Evolutionary conservation across 1,284 basidiomycete genomes (phyloP).

Genomic region (Wallemia mellicola): DNA sequence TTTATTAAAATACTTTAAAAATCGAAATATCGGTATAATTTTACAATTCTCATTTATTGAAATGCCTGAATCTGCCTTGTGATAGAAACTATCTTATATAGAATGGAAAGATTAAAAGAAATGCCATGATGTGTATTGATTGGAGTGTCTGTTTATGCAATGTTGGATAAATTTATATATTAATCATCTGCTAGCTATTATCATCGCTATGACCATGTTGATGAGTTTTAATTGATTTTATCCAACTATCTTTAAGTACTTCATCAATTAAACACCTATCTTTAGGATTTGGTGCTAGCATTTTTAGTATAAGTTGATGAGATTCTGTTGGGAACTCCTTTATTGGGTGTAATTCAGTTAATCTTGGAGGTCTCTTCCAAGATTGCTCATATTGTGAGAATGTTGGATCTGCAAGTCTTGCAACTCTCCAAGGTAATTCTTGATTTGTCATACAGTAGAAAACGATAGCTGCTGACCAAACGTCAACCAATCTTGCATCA

Average conservation of each 20-base stretch:
- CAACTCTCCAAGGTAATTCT: slow-evolving; percentile 87
- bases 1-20: too few species aligned
- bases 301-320: slow-evolving; percentile 55
- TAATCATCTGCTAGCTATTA: not conserved
- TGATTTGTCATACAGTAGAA: slow-evolving; percentile 97
- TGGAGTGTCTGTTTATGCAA: too few species aligned
- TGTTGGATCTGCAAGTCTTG: slow-evolving; percentile 50
- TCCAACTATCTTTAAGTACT: slow-evolving; percentile 52
- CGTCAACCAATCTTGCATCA: slow-evolving; percentile 83
- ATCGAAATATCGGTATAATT: too few species aligned
- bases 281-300: slow-evolving; percentile 86
- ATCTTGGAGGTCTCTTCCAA: slow-evolving; percentile 15
- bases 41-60: too few species aligned
- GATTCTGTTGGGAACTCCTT: slow-evolving; percentile 69
- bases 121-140: too few species aligned
- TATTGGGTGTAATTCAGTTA: slow-evolving; percentile 24
- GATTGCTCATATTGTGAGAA: slow-evolving; percentile 55
- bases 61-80: too few species aligned
- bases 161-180: too few species aligned
- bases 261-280: slow-evolving; percentile 51
- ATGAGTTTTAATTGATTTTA: slow-evolving; percentile 30
- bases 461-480: slow-evolving; percentile 89
- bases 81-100: too few species aligned
- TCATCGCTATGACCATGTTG: not conserved
- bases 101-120: too few species aligned